Percentiles rank a stretch among this genome's conserved stretches.
phyloP scores from a whole-genome alignment of 2,329 filamentous ascomycete species.

The Colletotrichum tabaci region DNA sequence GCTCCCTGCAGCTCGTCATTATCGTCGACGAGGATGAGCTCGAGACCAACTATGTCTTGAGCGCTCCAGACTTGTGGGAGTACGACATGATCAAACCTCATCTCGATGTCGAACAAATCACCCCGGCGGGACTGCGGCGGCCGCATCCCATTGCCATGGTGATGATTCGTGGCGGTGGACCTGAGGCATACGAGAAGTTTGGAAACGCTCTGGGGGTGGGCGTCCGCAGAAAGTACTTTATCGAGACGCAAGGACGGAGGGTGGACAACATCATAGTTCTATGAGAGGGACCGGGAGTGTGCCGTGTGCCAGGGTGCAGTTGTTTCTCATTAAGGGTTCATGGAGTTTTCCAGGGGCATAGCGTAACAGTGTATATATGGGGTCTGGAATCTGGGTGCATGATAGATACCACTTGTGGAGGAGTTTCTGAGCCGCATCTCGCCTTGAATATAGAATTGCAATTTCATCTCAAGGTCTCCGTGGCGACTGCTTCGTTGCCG shows the following conservation, averaged over 20 bases:
- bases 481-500: background rate
- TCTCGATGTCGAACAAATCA: conserved; percentile 81
- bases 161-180: conserved; percentile 80
- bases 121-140: conserved; percentile 77
- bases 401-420: conserved; percentile 40
- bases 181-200: conserved; percentile 74
- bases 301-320: background rate
- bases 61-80: conserved; percentile 44
- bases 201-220: conserved; percentile 77
- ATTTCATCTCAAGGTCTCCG: background rate
- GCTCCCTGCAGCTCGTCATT: conserved; percentile 84
- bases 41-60: conserved; percentile 48
- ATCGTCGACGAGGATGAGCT: conserved; percentile 68
- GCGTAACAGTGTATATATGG: conserved; percentile 35
- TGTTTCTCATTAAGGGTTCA: background rate
- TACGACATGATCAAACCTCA: conserved; percentile 70
- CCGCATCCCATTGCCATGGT: conserved; percentile 85
- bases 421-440: conserved; percentile 6
- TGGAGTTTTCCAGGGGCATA: conserved; percentile 33
- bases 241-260: conserved; percentile 84
- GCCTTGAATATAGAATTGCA: conserved; percentile 12
- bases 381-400: conserved; percentile 36
- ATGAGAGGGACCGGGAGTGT: background rate
- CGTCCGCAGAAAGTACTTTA: conserved; percentile 82
- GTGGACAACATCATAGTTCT: conserved; percentile 84